Evolutionary conservation across 2,329 filamentous ascomycete genomes (phyloP).

Genomic region (Cylindrodendrum hubeiense): DNA sequence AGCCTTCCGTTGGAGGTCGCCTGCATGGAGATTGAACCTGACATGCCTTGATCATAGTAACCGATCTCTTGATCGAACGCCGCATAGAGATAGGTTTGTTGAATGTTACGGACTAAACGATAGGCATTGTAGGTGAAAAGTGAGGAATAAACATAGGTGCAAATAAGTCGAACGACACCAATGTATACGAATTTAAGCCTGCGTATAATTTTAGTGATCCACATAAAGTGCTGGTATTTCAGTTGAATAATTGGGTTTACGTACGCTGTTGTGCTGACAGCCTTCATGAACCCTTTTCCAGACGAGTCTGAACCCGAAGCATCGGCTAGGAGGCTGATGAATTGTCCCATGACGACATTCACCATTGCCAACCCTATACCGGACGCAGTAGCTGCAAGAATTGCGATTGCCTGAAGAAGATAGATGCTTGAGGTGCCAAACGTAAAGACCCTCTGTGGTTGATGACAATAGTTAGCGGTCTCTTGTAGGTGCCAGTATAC

Average conservation of each 20-base stretch:
- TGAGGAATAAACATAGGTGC: background rate
- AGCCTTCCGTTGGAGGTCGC: slow-evolving; percentile 48
- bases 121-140: background rate
- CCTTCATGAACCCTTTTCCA: background rate
- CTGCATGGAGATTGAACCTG: slow-evolving; percentile 54
- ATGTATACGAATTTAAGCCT: background rate
- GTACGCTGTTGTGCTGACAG: background rate
- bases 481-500: no score
- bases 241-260: background rate
- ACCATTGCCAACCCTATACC: background rate
- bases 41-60: slow-evolving; percentile 47
- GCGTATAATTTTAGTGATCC: no score
- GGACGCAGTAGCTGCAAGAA: background rate
- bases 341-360: background rate
- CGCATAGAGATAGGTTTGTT: background rate
- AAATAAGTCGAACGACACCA: background rate
- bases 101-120: background rate
- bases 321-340: background rate
- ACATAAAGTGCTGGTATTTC: background rate
- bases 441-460: no score
- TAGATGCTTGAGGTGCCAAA: background rate
- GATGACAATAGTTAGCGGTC: no score
- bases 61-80: background rate
- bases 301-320: background rate
- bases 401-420: background rate